phyloP scores from a whole-genome alignment of 257 asterid species.

The Thymus quinquecostatus region DNA sequence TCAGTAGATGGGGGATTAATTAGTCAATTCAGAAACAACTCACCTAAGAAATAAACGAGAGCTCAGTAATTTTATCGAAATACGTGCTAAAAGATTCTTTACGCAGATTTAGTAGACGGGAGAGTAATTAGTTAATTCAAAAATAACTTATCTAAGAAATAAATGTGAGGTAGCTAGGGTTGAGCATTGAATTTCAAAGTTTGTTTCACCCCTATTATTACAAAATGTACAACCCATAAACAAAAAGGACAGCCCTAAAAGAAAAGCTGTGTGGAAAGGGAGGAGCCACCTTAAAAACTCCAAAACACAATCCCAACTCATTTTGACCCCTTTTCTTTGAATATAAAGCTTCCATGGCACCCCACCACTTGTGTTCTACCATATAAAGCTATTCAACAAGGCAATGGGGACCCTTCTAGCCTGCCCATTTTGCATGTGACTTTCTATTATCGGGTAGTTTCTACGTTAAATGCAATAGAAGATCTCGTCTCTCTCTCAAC shows the following conservation, averaged over 20 bases:
- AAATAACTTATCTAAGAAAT: no score
- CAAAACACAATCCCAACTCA: slow-evolving; percentile 21
- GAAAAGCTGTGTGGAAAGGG: slow-evolving; percentile 14
- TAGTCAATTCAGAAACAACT: no score
- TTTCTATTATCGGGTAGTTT: not conserved
- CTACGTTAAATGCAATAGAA: not conserved
- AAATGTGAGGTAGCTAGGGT: no score
- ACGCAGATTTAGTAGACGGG: no score
- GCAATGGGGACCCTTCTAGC: slow-evolving; percentile 12
- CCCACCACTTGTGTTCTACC: slow-evolving; percentile 27
- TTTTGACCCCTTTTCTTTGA: not conserved
- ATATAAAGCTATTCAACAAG: slow-evolving; percentile 22
- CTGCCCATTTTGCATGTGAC: slow-evolving; percentile 31
- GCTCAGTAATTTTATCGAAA: no score
- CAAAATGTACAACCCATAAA: slow-evolving; percentile 25
- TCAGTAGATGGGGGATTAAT: no score
- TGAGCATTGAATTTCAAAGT: not conserved
- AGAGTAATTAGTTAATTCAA: no score
- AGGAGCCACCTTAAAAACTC: slow-evolving; percentile 30
- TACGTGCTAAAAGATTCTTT: no score
- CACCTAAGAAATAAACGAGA: no score
- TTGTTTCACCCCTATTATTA: not conserved
- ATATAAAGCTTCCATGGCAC: not conserved
- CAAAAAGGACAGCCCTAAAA: slow-evolving; percentile 19
- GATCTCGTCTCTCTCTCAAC: not conserved